phyloP scores from a whole-genome alignment of 2,329 filamentous ascomycete genomes.

The Fusarium verrucosum region DNA sequence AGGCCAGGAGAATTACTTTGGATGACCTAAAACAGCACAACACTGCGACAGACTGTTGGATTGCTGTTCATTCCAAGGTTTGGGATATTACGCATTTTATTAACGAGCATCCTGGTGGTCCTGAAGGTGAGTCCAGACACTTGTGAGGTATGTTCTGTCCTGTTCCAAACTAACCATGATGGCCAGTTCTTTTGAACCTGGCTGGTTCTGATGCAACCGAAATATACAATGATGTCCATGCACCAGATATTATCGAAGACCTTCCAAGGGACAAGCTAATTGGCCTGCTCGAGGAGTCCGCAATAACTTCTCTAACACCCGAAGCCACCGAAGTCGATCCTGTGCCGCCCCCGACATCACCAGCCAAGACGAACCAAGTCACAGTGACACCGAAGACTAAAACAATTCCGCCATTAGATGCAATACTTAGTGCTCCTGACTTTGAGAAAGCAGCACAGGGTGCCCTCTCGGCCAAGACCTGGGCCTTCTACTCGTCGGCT shows the following conservation, averaged over 20 bases:
- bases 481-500: slow-evolving; percentile 74
- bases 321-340: background rate
- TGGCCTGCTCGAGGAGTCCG: slow-evolving; percentile 55
- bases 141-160: fast-evolving
- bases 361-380: background rate
- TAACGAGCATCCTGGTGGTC: slow-evolving; percentile 51
- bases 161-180: background rate
- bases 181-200: slow-evolving; percentile 58
- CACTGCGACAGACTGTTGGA: slow-evolving; percentile 65
- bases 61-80: slow-evolving; percentile 73
- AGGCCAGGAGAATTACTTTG: slow-evolving; percentile 24
- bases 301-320: background rate
- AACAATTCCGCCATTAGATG: background rate
- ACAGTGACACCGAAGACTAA: background rate
- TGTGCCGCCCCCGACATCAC: background rate
- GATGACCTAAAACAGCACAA: slow-evolving; percentile 59
- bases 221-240: slow-evolving; percentile 62
- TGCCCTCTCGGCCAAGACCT: slow-evolving; percentile 67
- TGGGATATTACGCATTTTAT: slow-evolving; percentile 77
- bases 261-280: slow-evolving; percentile 58
- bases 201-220: slow-evolving; percentile 64
- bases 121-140: slow-evolving; percentile 40
- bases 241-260: slow-evolving; percentile 52
- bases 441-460: slow-evolving; percentile 66
- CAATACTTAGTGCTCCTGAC: slow-evolving; percentile 50